Evolutionary conservation across 768 basidiomycete species (phyloP).

Genomic region (Rhodotorula kratochvilovae): DNA sequence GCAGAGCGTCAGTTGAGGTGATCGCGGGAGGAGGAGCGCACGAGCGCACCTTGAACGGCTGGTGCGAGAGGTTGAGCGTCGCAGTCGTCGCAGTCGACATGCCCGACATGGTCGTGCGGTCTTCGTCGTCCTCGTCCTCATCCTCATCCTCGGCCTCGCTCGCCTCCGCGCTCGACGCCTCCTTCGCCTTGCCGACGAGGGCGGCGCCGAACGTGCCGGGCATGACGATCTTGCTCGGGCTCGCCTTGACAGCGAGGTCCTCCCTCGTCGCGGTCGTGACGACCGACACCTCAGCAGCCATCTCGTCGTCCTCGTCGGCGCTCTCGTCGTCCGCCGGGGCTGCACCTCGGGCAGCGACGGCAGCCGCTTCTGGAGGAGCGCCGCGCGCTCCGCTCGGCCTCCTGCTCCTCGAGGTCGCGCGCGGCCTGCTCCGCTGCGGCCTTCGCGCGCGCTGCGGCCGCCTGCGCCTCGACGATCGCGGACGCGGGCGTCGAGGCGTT

Average conservation of each 20-base stretch:
- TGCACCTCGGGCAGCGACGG: constrained; percentile 10
- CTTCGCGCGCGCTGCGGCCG: not conserved
- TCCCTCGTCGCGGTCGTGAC: constrained; percentile 21
- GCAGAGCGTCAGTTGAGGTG: too few species aligned
- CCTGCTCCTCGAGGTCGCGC: constrained; percentile 19
- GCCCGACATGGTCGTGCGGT: constrained; percentile 19
- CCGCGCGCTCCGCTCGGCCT: constrained; percentile 14
- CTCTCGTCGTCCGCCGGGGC: constrained; percentile 4
- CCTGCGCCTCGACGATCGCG: constrained; percentile 1
- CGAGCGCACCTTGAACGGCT: constrained; percentile 24
- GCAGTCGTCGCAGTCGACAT: constrained; percentile 3
- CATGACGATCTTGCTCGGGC: constrained; percentile 25
- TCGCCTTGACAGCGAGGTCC: constrained; percentile 9
- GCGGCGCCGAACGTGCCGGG: constrained; percentile 23
- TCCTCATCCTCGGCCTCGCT: constrained; percentile 13
- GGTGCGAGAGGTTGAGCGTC: constrained; percentile 20
- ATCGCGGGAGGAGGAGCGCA: not conserved
- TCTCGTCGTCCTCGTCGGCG: constrained; percentile 13
- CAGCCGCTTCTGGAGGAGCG: constrained; percentile 3
- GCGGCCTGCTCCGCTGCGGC: constrained; percentile 16
- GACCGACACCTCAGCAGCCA: not conserved
- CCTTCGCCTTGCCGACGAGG: constrained; percentile 3
- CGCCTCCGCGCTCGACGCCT: constrained; percentile 1
- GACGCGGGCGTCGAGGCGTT: constrained; percentile 14
- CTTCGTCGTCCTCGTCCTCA: constrained; percentile 14